Base-by-base conservation (phyloP, 2,329 filamentous ascomycete genomes). In the Dactylonectria estremocensis region DNA sequence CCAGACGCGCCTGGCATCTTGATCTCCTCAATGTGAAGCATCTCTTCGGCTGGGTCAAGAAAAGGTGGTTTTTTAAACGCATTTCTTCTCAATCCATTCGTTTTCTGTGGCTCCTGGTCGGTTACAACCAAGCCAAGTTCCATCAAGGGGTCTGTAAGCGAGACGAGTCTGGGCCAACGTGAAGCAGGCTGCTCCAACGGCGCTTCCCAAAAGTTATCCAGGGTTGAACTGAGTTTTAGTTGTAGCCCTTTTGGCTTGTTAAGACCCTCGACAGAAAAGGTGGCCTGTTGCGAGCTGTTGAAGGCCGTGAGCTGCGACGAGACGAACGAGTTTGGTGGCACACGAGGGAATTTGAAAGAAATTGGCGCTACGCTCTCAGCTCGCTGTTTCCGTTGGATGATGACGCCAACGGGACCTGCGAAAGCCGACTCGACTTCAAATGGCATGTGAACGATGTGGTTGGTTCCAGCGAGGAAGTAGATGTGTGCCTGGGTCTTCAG, bases 401-500 rank as follows among this genome's bases (percentile, higher is more conserved):
- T 88, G 56, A 98, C 87, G 28, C 96, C 96, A 35, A 90, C 87
- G 6, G 95, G 93, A 13, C 93, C 93, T 40, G 95, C 90, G 79
- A 95, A 94, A 33, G 93, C 95, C 60, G 90, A 90, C 77, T 97
- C 94, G 48, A 98, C 93, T 81, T 98, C 95, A 77, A 99, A 99
- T 2, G 95, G 95, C 77, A 99, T 90, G 79, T 97, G 94, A 54
- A 98, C 88, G 66, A 97, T 90, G 86, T 99, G 93, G 77, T 90
- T 96, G 37, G 94, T 91, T 20, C 95, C 95, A 2, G 93, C 90
- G 43, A 98, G 88, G 78, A 97, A 98, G 84, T 95, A 97, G 71
- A 99, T 90, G 78, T 98, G 95, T 22, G 94, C 95, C 78, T 98
- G 95, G 0, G 94, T 95, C 81, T 93, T 95, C 72, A 99, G 89